Evolutionary conservation across 331 rosid genomes (phyloP), one percentile per base, ranked within the genome.

Genomic region (Quercus phellos): DNA sequence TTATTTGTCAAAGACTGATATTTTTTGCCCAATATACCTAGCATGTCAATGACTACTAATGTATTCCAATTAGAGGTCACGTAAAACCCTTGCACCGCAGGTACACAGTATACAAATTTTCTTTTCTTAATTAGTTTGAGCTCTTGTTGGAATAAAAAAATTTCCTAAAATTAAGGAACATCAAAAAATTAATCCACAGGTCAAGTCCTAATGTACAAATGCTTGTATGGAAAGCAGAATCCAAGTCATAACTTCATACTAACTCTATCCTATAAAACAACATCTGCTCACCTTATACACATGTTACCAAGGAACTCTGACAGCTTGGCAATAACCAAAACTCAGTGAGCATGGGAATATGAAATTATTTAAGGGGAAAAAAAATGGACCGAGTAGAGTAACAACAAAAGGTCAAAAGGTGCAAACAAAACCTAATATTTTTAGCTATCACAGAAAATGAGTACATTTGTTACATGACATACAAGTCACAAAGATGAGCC

Each of bases 301-400:
- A 95, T 80, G 73, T 83, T 89, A 68, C 90, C 81, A 70, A 95
- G 89, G 84, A 93, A 91, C 82, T 93, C 99, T 0, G 99, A 93
- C 84, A 95, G 72, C 94, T 98, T 95, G 97, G 74, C 59, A 80
- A 54, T 46, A 76, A 34, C 85, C 80, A 24, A 71, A 55, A 70
- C 68, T 74, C 72, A 66, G 81, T 80, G 5, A 16, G 50, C 51
- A 43, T 8, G 51, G 50, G 24, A 64, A 10, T 35, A 72, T 6
- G 32, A 55, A 79, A 19, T 27, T 24, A 34, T 29, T 50, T 43
- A 7, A 43, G 4, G 51, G 51, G 12, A 19, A 51, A 55, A 17
- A 30, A 35, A 50, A 67, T 13, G 22, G 46, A 54, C 5, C 3
- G 30, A 55, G 69, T 38, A 19, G 46, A 55, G 78, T 51, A 68